Base-by-base conservation (phyloP, 345 rosid genomes). In the Gynandropsis gynandra region DNA sequence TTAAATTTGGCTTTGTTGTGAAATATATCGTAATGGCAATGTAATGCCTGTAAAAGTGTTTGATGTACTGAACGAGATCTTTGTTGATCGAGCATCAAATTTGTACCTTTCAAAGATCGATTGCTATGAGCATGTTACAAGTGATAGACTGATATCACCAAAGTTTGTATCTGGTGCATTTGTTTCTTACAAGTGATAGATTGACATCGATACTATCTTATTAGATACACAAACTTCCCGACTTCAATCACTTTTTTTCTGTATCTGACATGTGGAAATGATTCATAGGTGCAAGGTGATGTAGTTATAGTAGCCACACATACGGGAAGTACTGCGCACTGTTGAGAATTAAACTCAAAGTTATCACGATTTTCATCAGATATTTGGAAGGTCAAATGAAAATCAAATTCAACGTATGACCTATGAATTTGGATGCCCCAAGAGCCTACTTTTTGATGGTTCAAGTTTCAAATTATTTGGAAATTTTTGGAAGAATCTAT, bases 261-360 rank as follows among this genome's bases (percentile, higher is more conserved):
- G 14, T 57, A 47, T 65, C 13, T 21, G 49, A 24, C 37, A 54
- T 46, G 31, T 50, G 37, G 11, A 62, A 29, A 31, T 47, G 37
- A 17, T 65, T 50, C 55, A 53, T 54, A 92, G 98, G 96, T 92
- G 68, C 98, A 92, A 79, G 98, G 96, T 18, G 98, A 92, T 65
- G 96, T 96, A 69, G 96, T 90, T 52, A 90, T 90, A 58, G 80
- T 90, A 72, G 98, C 98, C 42, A 90, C 98, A 55, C 98, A 96
- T 50, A 90, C 98, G 12, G 98, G 98, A 54, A 90, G 98, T 63
- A 90, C 98, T 57, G 96, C 96, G n/a, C n/a, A n/a, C n/a, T n/a
- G n/a, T n/a, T n/a, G n/a, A n/a, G n/a, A n/a, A n/a, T n/a, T n/a
- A n/a, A n/a, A n/a, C n/a, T n/a, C n/a, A n/a, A n/a, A n/a, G n/a